Percentiles rank a stretch among this genome's conserved stretches.
Conservation (phyloP, 176 grass and related monocot species). For the Neostapfia colusana region DNA sequence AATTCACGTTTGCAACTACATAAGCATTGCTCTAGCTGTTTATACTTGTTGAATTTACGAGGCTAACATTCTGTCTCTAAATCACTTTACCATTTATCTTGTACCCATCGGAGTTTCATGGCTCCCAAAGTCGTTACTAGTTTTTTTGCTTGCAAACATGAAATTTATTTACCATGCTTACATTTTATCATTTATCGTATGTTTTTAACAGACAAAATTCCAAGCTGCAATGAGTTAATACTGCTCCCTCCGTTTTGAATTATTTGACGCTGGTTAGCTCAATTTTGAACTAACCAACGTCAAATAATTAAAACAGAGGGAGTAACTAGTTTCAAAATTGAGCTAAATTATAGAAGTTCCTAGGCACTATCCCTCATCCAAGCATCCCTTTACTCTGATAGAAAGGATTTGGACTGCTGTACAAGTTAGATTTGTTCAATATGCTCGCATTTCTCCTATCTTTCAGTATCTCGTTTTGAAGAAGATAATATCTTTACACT, state of each 20-base stretch:
- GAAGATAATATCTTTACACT: not conserved
- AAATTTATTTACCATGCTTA: conserved; percentile 21
- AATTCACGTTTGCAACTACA: not conserved
- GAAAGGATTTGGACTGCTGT: not conserved
- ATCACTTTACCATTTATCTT: not conserved
- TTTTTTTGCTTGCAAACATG: not conserved
- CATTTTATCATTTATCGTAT: not conserved
- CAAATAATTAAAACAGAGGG: no score
- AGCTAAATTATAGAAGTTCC: not conserved
- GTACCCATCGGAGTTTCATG: not conserved
- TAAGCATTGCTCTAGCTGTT: not conserved
- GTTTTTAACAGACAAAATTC: not conserved
- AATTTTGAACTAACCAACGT: no score
- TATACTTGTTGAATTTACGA: not conserved
- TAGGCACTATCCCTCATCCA: not conserved
- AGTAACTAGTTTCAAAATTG: conserved; percentile 13
- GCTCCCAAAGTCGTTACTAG: conserved; percentile 1
- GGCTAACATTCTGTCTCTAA: conserved; percentile 7
- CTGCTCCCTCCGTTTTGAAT: no score
- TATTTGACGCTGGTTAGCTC: no score
- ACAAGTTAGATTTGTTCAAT: not conserved
- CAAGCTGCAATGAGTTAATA: not conserved
- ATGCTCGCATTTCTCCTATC: not conserved
- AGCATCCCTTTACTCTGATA: not conserved
- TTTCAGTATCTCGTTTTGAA: not conserved